phyloP scores from a whole-genome alignment of 352 stramenopile genomes.

The Bremia lactucae region DNA sequence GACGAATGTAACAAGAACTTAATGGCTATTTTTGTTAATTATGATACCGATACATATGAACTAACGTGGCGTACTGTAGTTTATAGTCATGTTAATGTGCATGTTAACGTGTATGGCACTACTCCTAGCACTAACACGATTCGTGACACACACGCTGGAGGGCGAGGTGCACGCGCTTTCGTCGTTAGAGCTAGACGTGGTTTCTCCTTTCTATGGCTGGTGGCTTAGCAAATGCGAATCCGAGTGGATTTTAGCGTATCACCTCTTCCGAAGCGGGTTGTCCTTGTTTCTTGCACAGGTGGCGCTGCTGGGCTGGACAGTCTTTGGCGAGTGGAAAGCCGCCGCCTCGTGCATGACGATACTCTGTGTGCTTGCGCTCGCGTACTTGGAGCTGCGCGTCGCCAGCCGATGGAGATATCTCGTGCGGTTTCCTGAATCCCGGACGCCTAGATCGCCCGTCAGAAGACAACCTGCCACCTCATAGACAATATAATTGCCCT shows the following conservation, averaged over 20 bases:
- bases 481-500: slow-evolving; percentile 7
- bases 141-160: slow-evolving; percentile 64
- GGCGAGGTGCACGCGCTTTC: slow-evolving; percentile 45
- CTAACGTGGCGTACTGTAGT: slow-evolving; percentile 23
- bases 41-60: slow-evolving; percentile 1
- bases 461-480: slow-evolving; percentile 6
- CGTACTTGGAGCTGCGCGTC: slow-evolving; percentile 55
- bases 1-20: background rate
- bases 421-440: slow-evolving; percentile 42
- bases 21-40: background rate
- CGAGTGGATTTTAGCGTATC: slow-evolving; percentile 61
- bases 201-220: slow-evolving; percentile 66
- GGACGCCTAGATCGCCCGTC: slow-evolving; percentile 6
- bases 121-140: slow-evolving; percentile 61
- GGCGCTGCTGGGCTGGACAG: slow-evolving; percentile 42
- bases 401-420: slow-evolving; percentile 63
- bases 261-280: slow-evolving; percentile 43
- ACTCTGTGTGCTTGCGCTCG: slow-evolving; percentile 28
- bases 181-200: slow-evolving; percentile 49
- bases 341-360: slow-evolving; percentile 38
- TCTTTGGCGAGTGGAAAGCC: slow-evolving; percentile 41
- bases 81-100: slow-evolving; percentile 70
- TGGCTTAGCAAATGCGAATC: slow-evolving; percentile 61
- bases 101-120: slow-evolving; percentile 63
- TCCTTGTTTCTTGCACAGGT: slow-evolving; percentile 55